Conservation (phyloP, 75 land plant genomes). For the Picea sitchensis region DNA sequence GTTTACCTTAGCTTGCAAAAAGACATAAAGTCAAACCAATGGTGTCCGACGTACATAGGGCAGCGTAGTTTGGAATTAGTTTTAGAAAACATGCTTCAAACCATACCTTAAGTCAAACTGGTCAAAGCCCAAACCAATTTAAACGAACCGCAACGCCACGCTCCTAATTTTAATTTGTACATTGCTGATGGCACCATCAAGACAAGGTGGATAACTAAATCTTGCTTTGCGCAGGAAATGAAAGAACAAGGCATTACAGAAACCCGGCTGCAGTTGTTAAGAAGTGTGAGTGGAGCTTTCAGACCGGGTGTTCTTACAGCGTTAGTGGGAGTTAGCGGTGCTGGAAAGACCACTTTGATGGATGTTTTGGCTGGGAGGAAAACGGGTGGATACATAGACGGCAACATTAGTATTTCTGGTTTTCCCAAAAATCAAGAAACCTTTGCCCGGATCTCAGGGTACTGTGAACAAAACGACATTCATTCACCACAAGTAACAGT, state of each 20-base stretch:
- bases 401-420: slow-evolving; percentile 28
- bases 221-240: slow-evolving; percentile 57
- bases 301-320: slow-evolving; percentile 84
- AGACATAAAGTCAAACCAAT: no score
- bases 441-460: slow-evolving; percentile 77
- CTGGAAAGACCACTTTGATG: slow-evolving; percentile 12
- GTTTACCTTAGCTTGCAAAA: no score
- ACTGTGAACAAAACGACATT: slow-evolving; percentile 80
- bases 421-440: slow-evolving; percentile 80
- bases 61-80: no score
- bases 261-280: slow-evolving; percentile 51
- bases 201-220: neutral
- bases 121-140: no score
- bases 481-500: slow-evolving; percentile 84
- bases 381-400: slow-evolving; percentile 29
- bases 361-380: slow-evolving; percentile 10
- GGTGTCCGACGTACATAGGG: no score
- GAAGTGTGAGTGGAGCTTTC: slow-evolving; percentile 66
- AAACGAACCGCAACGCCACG: no score
- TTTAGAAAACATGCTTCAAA: no score
- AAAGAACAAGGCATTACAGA: slow-evolving; percentile 55
- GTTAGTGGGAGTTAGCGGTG: slow-evolving; percentile 63
- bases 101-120: no score
- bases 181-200: neutral
- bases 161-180: no score